Percentiles rank a stretch among this genome's conserved stretches.
phyloP scores from a whole-genome alignment of 306 rosid genomes.

The Macrotyloma uniflorum region DNA sequence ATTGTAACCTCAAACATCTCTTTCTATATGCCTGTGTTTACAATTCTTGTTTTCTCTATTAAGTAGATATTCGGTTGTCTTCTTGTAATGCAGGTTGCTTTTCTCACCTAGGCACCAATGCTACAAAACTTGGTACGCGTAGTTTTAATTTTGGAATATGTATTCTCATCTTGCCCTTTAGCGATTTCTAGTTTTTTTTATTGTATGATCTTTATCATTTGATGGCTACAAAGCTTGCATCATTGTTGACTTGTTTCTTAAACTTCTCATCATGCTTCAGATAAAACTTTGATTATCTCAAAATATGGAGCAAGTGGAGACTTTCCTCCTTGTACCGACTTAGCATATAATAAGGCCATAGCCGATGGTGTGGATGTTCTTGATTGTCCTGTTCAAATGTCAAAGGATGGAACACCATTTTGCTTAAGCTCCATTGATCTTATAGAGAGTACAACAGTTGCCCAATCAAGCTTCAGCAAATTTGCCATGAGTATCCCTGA shows the following conservation, averaged over 20 bases:
- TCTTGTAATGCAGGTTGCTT: slow-evolving; percentile 68
- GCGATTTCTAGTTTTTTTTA: slow-evolving; percentile 23
- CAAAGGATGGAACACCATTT: slow-evolving; percentile 79
- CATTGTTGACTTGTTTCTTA: slow-evolving; percentile 42
- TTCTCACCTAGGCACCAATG: slow-evolving; percentile 65
- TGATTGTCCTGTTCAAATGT: slow-evolving; percentile 87
- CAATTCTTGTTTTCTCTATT: slow-evolving; percentile 15
- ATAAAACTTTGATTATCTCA: slow-evolving; percentile 69
- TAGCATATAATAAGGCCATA: slow-evolving; percentile 68
- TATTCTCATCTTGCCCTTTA: slow-evolving; percentile 13
- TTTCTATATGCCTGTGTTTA: not conserved
- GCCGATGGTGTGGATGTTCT: slow-evolving; percentile 77
- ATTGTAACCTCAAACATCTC: not conserved
- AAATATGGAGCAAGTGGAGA: slow-evolving; percentile 91
- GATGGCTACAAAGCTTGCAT: not conserved
- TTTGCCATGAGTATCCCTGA: slow-evolving; percentile 47
- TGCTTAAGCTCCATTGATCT: slow-evolving; percentile 79
- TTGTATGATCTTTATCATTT: slow-evolving; percentile 14
- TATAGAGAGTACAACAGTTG: slow-evolving; percentile 62
- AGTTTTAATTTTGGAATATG: not conserved
- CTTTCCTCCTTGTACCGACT: slow-evolving; percentile 73
- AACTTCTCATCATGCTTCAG: slow-evolving; percentile 47
- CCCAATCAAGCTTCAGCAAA: slow-evolving; percentile 52
- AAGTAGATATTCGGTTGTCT: slow-evolving; percentile 34
- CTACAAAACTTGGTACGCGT: slow-evolving; percentile 58